These are phyloP conservation scores for Diaporthe sp. DNA, from an alignment of 2,329 filamentous ascomycete genomes.

Conservation along the genomic window DNA sequence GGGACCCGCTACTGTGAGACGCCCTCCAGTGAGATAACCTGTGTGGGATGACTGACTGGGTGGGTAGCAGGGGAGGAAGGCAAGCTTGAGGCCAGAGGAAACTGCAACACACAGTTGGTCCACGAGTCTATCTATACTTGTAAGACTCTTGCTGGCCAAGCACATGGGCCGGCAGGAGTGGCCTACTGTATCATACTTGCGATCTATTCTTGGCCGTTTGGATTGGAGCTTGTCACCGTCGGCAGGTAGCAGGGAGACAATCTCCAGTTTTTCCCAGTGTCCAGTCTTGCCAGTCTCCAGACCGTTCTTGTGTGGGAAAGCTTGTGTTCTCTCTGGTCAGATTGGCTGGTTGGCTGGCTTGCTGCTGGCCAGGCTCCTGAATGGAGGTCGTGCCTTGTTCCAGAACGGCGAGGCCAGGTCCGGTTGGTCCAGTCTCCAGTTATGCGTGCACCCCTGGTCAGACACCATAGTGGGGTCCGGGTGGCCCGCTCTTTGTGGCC, in stretches of 20 bases:
- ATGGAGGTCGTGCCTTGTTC: constrained; percentile 30
- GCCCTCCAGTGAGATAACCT: no score
- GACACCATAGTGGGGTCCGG: constrained; percentile 12
- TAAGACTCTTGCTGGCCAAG: not conserved
- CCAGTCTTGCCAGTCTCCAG: constrained; percentile 8
- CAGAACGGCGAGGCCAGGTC: constrained; percentile 33
- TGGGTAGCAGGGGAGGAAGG: not conserved
- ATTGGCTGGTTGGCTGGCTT: not conserved
- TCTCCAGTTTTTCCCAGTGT: not conserved
- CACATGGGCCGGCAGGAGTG: constrained; percentile 16
- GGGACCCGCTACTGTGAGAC: no score
- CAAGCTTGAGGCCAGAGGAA: not conserved
- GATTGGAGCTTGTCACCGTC: constrained; percentile 26
- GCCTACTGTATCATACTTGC: not conserved
- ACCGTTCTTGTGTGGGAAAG: constrained; percentile 15
- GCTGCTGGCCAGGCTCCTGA: not conserved
- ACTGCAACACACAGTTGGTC: not conserved
- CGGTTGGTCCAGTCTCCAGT: constrained; percentile 30
- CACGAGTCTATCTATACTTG: not conserved
- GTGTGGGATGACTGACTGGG: no score
- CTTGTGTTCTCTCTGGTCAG: not conserved
- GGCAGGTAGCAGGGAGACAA: constrained; percentile 11
- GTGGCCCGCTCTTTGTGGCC: constrained; percentile 29
- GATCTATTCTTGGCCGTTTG: constrained; percentile 11
- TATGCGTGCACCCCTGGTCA: not conserved